A percentile compares a stretch with the other conserved stretches of the same genome.
Evolutionary conservation across 768 basidiomycete genomes (phyloP).

Genomic region (Leccinum arenicola): DNA sequence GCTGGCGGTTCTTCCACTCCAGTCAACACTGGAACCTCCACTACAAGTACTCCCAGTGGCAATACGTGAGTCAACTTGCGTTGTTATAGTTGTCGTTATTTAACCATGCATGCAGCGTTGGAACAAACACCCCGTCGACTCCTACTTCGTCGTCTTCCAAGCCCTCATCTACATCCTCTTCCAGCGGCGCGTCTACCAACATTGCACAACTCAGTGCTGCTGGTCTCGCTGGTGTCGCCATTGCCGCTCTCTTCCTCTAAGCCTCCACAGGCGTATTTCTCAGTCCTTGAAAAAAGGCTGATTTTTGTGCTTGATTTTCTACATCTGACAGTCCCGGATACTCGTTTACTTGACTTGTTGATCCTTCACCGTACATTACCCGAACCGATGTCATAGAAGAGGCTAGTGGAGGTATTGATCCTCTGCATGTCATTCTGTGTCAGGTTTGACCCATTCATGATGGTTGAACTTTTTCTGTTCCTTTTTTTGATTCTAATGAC

Average conservation of each 20-base stretch:
- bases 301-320: constrained; percentile 20
- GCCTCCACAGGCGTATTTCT: background rate
- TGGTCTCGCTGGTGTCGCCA: constrained; percentile 35
- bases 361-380: constrained; percentile 20
- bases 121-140: constrained; percentile 1
- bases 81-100: constrained; percentile 1
- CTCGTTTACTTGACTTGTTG: constrained; percentile 4
- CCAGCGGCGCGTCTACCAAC: constrained; percentile 40
- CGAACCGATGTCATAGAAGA: constrained; percentile 5
- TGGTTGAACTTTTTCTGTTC: constrained; percentile 2
- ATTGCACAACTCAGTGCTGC: constrained; percentile 42
- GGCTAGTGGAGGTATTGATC: background rate
- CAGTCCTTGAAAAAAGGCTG: constrained; percentile 12
- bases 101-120: background rate
- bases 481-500: constrained; percentile 1
- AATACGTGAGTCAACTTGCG: constrained; percentile 19
- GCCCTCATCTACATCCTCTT: constrained; percentile 27
- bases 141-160: background rate
- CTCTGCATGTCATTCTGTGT: constrained; percentile 1
- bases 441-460: background rate
- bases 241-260: constrained; percentile 40
- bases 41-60: background rate
- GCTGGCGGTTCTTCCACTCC: constrained; percentile 18
- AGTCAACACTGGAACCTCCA: background rate
- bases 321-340: constrained; percentile 14